Conservation (phyloP, 129 eudicot genomes). For the Escallonia herrerae region DNA sequence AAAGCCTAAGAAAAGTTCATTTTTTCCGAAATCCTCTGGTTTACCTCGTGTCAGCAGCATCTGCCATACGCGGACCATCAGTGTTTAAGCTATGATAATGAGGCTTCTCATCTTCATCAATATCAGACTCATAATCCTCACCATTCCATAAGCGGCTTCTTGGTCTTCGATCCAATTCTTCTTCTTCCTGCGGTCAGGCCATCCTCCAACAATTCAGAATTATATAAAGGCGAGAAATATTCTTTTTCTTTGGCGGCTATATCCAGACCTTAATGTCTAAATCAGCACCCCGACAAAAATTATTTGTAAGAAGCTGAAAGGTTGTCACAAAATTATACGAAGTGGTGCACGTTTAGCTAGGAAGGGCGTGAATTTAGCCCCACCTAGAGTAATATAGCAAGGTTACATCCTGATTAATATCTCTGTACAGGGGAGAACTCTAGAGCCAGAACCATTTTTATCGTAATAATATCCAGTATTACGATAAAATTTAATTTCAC, state of each 20-base stretch:
- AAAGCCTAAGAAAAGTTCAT: not conserved
- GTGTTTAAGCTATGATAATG: conserved; percentile 31
- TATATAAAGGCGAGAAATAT: not conserved
- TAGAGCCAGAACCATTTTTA: not conserved
- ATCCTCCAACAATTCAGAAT: not conserved
- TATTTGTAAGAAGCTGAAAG: too few species aligned
- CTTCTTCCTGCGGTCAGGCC: conserved; percentile 39
- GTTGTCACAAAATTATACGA: too few species aligned
- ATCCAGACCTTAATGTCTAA: not conserved
- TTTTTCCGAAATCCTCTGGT: not conserved
- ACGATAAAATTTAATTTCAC: not conserved
- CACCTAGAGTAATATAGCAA: not conserved
- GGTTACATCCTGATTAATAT: too few species aligned
- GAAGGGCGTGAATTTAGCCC: not conserved
- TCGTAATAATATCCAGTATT: too few species aligned
- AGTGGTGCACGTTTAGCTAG: not conserved
- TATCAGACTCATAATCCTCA: conserved; percentile 64
- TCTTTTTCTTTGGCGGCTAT: not conserved
- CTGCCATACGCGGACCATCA: conserved; percentile 4
- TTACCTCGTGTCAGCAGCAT: conserved; percentile 21
- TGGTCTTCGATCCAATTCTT: conserved; percentile 60
- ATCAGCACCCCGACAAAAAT: not conserved
- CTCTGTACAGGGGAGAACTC: too few species aligned
- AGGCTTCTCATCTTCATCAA: conserved; percentile 48
- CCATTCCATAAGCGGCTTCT: conserved; percentile 84